Base-by-base conservation (phyloP, 2,329 filamentous ascomycete species). In the Clarireedia hainanense region DNA sequence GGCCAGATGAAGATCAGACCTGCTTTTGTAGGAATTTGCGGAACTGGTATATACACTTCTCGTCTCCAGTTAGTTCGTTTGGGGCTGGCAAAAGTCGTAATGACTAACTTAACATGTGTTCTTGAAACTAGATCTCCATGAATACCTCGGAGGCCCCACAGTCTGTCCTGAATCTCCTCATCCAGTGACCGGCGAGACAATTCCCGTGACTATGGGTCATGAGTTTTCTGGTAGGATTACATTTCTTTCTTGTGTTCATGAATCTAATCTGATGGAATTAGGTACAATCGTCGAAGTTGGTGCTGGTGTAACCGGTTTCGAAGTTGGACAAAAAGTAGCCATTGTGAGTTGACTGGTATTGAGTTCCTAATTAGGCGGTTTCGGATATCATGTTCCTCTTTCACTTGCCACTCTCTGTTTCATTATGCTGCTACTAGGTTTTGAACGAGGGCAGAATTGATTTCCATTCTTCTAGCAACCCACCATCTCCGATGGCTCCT, bases 201-300 rank as follows among this genome's bases (percentile, higher is more conserved):
- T 81, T 37, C 84, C 83, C 3, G 74, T 85, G 9, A 82, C 76
- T 0, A 72, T 86, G 9, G 84, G 84, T 26, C 84, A 87, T 64
- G 84, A 87, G 64, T 83, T 86, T 67, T 79, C 76, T 3, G 84
- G 83, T 23, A 20, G 20, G 20, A 20, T 20, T 20, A 37, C 6
- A 49, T 37, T 5, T 9, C 17, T 37, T 23, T 14, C 7, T 6
- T 24, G 12, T 20, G 2, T 2, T 15, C 3, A 5, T 4, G 5
- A 37, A 2, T 23, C 15, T 34, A 23, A 10, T n/a, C 26, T 17
- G 36, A 37, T 4, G 15, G 14, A 37, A 5, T 3, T 6, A 49
- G 47, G 47, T 10, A 75, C 76, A 2, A 72, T 87, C 34, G 73
- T 76, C 10, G 80, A 84, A 60, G 70, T 86, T n/a, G 83, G 83